phyloP scores from a whole-genome alignment of 345 rosid species.

The Turnera subulata region DNA sequence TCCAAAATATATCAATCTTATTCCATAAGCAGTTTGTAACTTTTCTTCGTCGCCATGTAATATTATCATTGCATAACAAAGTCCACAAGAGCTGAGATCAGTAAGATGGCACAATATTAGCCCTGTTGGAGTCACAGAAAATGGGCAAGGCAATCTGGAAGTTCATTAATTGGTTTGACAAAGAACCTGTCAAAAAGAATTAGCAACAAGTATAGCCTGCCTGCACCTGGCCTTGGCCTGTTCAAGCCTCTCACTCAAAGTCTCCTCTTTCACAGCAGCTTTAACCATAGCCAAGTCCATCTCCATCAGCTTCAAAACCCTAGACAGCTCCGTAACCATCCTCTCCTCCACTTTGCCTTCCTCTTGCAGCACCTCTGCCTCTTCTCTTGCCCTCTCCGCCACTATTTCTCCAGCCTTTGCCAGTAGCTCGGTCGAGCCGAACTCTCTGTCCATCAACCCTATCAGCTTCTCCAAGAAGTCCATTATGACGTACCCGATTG shows the following conservation, averaged over 20 bases:
- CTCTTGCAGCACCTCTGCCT: conserved; percentile 75
- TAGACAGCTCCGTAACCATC: conserved; percentile 78
- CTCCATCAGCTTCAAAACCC: conserved; percentile 91
- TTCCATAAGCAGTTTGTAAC: too few species aligned
- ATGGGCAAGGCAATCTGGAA: too few species aligned
- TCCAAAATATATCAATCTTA: too few species aligned
- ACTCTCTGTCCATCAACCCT: conserved; percentile 67
- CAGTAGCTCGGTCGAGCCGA: conserved; percentile 69
- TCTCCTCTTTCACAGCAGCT: conserved; percentile 79
- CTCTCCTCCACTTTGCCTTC: conserved; percentile 80
- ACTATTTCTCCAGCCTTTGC: conserved; percentile 81
- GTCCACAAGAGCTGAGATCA: too few species aligned
- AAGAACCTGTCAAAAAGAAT: conserved; percentile 67
- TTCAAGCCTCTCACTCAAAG: conserved; percentile 62
- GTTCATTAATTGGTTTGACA: too few species aligned
- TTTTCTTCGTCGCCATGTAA: too few species aligned
- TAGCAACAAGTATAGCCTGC: conserved; percentile 87
- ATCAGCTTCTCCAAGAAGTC: conserved; percentile 75
- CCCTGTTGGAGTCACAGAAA: too few species aligned
- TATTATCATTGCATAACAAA: too few species aligned
- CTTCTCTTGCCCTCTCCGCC: conserved; percentile 85
- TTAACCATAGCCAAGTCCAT: conserved; percentile 96
- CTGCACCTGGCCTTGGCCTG: conserved; percentile 85
- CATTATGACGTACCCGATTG: conserved; percentile 72
- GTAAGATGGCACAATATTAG: too few species aligned